Base-by-base conservation (phyloP, 352 stramenopile genomes). In the Phytophthora sp. region DNA sequence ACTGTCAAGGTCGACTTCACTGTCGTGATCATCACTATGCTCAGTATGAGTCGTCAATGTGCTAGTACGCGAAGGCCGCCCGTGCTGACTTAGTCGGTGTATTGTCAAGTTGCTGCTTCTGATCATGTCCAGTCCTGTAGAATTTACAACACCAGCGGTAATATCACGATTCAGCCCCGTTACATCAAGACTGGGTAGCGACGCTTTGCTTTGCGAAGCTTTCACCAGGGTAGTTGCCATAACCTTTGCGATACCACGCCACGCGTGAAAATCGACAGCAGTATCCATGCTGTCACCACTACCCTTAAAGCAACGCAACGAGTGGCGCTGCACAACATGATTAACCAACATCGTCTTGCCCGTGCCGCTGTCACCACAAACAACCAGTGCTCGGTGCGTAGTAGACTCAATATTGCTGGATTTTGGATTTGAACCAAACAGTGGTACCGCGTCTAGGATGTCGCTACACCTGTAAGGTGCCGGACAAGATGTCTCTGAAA, bases 331-430 rank as follows among this genome's bases (percentile, higher is more conserved):
- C n/a, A 81, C 48, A 13, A 87, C 80, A 24, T 91, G 78, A 4
- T 78, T 75, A 2, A 89, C 41, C 6, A 91, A 46, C 82, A 89
- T 91, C 0, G 82, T 88, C 42, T 91, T 91, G 2, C 82, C 82
- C 0, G 79, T 87, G 3, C 82, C 82, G 11, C 69, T 88, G 15
- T 89, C 79, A 0, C 82, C 82, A 0, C 70, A 84, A 49, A 91
- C 68, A 17, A 91, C 66, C 18, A 91, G 55, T 1, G 82, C 82
- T 15, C 77, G 74, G 44, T 84, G 69, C 0, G 55, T 20, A 1
- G 46, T 56, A 1, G 50, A 61, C 1, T 71, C 53, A 21, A 13
- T 70, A 12, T 42, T 42, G 24, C 24, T 53, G 17, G 28, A 4
- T 37, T 62, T 51, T 24, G 58, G 6, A 50, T 63, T 17, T 49